Conservation (phyloP, 1,284 basidiomycete species). For the Schizophyllum commune region DNA sequence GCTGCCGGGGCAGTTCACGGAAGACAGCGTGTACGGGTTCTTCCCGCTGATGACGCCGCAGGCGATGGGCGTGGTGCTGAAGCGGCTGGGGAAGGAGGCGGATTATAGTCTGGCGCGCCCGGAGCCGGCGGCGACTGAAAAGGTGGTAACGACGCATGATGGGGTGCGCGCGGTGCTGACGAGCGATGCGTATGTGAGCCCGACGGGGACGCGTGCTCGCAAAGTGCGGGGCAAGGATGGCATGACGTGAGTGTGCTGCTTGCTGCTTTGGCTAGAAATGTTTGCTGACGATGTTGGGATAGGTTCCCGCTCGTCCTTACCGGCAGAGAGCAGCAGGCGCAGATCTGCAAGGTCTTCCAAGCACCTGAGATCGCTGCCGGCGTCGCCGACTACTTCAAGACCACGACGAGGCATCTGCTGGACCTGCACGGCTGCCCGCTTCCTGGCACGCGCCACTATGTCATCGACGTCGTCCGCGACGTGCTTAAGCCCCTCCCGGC, state of each 20-base stretch:
- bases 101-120: constrained; percentile 50
- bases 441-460: constrained; percentile 39
- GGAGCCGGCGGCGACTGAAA: constrained; percentile 15
- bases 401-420: neutral
- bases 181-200: constrained; percentile 37
- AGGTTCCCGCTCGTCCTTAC: constrained; percentile 27
- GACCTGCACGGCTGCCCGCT: constrained; percentile 28
- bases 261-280: neutral
- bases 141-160: constrained; percentile 26
- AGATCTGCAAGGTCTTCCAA: constrained; percentile 38
- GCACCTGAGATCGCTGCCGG: constrained; percentile 38
- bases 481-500: constrained; percentile 62
- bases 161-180: constrained; percentile 47
- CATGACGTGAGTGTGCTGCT: constrained; percentile 9
- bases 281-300: neutral
- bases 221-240: constrained; percentile 53
- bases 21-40: constrained; percentile 73
- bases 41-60: constrained; percentile 80
- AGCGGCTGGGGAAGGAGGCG: constrained; percentile 41
- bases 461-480: constrained; percentile 64
- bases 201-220: constrained; percentile 41
- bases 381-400: constrained; percentile 45
- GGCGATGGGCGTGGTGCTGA: constrained; percentile 54
- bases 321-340: constrained; percentile 37
- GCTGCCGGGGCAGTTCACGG: constrained; percentile 60